phyloP scores from a whole-genome alignment of 2,329 filamentous ascomycete genomes.

The Penicillium sp. region DNA sequence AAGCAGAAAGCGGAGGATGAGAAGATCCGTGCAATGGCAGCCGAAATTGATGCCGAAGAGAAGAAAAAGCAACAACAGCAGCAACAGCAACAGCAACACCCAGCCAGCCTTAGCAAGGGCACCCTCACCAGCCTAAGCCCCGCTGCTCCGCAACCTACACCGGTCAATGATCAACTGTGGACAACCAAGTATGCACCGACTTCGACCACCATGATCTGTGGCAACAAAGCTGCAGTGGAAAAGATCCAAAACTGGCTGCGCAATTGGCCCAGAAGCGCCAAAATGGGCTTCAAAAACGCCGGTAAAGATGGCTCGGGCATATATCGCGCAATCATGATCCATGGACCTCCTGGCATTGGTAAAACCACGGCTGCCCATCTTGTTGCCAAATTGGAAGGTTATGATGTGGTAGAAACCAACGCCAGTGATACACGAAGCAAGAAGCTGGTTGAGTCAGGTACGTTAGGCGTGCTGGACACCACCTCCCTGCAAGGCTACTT shows the following conservation, averaged over 20 bases:
- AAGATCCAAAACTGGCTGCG: conserved; percentile 85
- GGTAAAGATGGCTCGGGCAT: conserved; percentile 81
- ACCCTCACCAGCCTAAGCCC: conserved; percentile 13
- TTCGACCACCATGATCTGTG: conserved; percentile 81
- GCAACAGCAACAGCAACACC: neutral
- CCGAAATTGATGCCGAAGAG: conserved; percentile 82
- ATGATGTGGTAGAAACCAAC: conserved; percentile 91
- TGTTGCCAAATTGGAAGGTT: conserved; percentile 87
- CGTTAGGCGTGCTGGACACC: conserved; percentile 90
- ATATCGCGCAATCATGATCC: conserved; percentile 87
- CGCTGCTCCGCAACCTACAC: conserved; percentile 39
- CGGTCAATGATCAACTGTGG: conserved; percentile 68
- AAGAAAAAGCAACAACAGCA: conserved; percentile 37
- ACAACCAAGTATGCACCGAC: conserved; percentile 94
- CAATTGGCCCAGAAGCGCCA: conserved; percentile 74
- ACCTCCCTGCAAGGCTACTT: conserved; percentile 92
- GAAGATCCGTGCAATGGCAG: conserved; percentile 74
- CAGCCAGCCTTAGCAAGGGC: conserved; percentile 11
- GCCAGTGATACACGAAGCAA: conserved; percentile 96
- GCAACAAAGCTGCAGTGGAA: conserved; percentile 87
- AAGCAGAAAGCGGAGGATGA: conserved; percentile 83
- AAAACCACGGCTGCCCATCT: conserved; percentile 97
- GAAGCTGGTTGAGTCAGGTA: conserved; percentile 82
- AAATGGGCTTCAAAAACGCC: conserved; percentile 74
- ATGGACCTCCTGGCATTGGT: conserved; percentile 91